Base-by-base conservation (phyloP, 345 rosid species). In the Clarkia xantiana region DNA sequence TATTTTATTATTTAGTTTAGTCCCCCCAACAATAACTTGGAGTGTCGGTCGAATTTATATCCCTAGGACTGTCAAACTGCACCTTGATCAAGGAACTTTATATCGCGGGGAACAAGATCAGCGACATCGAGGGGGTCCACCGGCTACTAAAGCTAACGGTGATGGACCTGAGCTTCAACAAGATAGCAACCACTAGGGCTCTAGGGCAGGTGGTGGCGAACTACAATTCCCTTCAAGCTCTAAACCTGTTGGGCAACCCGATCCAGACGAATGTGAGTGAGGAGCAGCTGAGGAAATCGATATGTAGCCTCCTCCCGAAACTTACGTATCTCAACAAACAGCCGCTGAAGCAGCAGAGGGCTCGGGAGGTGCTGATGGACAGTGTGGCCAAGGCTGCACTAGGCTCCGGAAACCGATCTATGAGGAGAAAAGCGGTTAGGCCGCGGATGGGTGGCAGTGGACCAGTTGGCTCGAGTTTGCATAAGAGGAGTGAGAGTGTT, bases 121-220 rank as follows among this genome's bases (percentile, higher is more conserved):
- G 94, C 54, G 81, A 77, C 53, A 79, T 77, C 0, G 96, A 91
- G 49, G 96, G 98, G 18, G 60, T 91, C 51, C 96, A 91, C 50
- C 79, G 98, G 71, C 80, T 91, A 36, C 65, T 86, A 45, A 91
- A 91, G 80, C 73, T 91, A 53, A 77, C 81, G 2, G 85, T 83
- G 52, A 54, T 91, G 6, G 98, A 91, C 73, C 65, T 83, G 56
- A 81, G 98, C 71, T 91, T 91, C 78, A 83, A 86, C 78, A 91
- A 81, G 86, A 81, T 91, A 55, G 75, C 93, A 6, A 86, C 98
- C 42, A 61, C 82, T 9, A 83, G 81, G 62, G 80, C 85, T 18
- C 70, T 91, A 9, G 93, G 94, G 4, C 98, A 86, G 79, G 86
- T 91, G 10, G 96, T 86, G 40, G 86, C 94, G 4, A 83, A 83